Evolutionary conservation across 139 green algal genomes (phyloP), one percentile per base, ranked within the genome.

Genomic region (Chloropicon primus): DNA sequence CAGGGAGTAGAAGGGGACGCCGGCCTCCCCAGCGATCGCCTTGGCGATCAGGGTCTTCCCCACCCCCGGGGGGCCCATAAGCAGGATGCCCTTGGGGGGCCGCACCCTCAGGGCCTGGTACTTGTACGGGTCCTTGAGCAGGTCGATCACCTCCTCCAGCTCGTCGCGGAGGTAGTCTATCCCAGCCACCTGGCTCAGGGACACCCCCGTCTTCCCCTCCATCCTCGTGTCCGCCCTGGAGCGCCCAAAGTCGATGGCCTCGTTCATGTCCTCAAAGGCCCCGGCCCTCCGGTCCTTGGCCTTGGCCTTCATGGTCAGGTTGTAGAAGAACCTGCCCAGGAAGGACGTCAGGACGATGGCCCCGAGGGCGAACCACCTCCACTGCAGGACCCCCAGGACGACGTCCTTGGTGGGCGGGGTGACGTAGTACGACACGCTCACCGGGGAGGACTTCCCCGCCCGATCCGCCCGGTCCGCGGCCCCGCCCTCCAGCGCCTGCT

Each of bases 41-140:
- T 97, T 97, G 72, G 93, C 93, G 74, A 97, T 85, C 1, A 97
- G 84, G 2, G 93, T 96, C 84, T 97, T 97, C 72, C 95, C 94
- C 1, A 88, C 92, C 22, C 91, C 91, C 0, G 92, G 92, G 24
- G 87, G 90, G 2, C 95, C 95, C 84, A 98, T 93, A 72, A 99
- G 84, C 73, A 99, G 87, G 41, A 99, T 89, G 24, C 95, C 95
- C 84, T 98, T 97, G 53, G 95, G 93, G 3, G 94, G 93, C 26
- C 87, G 89, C 1, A 92, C 94, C 21, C 94, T 89, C 75, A 96
- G 83, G 22, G 80, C 80, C 54, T 80, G 79, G 80, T 90, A 98
- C 2, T 79, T 82, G 41, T 88, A 82, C 2, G 95, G 95, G 79
- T 97, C 85, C 74, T 96, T 96, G 17, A 99, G 84, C 81, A 97